Base-by-base conservation (phyloP, 2,329 filamentous ascomycete species). In the Penicillium brevicompactum region DNA sequence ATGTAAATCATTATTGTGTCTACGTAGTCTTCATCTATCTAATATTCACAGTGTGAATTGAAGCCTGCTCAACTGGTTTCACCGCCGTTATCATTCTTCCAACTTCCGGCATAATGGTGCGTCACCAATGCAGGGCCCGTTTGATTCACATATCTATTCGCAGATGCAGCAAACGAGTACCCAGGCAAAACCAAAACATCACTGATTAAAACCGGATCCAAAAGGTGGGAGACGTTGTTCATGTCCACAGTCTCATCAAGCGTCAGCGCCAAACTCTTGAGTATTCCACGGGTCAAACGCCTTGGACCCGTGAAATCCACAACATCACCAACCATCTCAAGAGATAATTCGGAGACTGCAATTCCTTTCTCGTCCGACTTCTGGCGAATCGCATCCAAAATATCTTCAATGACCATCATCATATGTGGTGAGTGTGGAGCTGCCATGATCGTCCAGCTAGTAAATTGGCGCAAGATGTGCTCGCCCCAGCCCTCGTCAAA, bases 101-200 rank as follows among this genome's bases (percentile, higher is more conserved):
- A 57, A 46, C 42, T 51, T 11, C 55, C 52, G 8, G 43, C 55
- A 46, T 57, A 51, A 37, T 57, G 55, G 37, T 57, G 52, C 9
- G 24, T 41, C 1, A 57, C 55, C 24, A 57, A 55, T 11, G 46
- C 18, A 40, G 55, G 55, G 9, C 55, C 52, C 13, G 40, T 46
- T 42, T 46, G 8, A 22, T 51, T 47, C 6, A 34, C 14, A 9
- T 55, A 57, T 8, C 2, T 24, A 34, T 55, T 55, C 11, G 45
- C 5, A 2, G 43, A 41, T 2, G 51, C 31, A 32, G 52, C 34
- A 9, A 57, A 51, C 4, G 52, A 55, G 44, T 55, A 55, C 1
- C 52, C 47, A 2, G 55, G 55, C 44, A 57, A 21, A 22, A 57
- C 46, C 47, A 57, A 11, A 21, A 57, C 55, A 40, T 57, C 55